Evolutionary conservation across 352 stramenopile species (phyloP), one percentile per base, ranked within the genome.

Genomic region (Pythium vanterpoolii): DNA sequence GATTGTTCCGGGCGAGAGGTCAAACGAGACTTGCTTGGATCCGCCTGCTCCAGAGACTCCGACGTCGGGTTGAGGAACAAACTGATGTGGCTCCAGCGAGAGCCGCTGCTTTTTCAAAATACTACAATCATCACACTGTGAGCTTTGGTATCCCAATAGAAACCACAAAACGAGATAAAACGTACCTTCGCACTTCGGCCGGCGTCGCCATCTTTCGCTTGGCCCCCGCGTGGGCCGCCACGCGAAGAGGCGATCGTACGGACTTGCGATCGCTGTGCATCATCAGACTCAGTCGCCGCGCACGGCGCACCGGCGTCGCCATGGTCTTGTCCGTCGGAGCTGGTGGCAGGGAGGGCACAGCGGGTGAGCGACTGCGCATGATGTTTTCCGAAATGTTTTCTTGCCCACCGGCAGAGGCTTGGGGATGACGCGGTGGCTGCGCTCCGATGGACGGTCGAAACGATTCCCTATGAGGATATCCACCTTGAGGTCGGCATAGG

Each of bases 301-400:
- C 59, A 10, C 64, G 67, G 9, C 68, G 60, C 45, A 73, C 27
- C 1, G 70, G 70, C 9, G 73, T 81, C 28, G 47, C 42, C 52
- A 63, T 66, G 46, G 33, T 65, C 7, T 45, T 62, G 5, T 24
- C 60, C 27, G 43, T 75, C 53, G 69, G 46, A 48, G 63, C 66
- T 63, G 77, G 54, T 28, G 50, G 56, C 31, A 70, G 24, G 58
- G 57, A 62, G 44, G 33, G 46, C 24, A 38, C 60, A 73, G 43
- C 64, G n/a, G 60, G 31, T 63, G 50, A 62, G 49, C 42, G 66
- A 74, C 75, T 79, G 28, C 73, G 70, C 31, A 88, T 56, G 40
- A 91, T 91, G 48, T 91, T 91, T 66, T 89, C 81, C 16, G 78
- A 74, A 14, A 91, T 77, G 56, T 91, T 91, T 50, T 91, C 81